A percentile compares a stretch with the other conserved stretches of the same genome.
Evolutionary conservation across 176 grass and related monocot genomes (phyloP).

Genomic region (Dendrocalamus sinicus): DNA sequence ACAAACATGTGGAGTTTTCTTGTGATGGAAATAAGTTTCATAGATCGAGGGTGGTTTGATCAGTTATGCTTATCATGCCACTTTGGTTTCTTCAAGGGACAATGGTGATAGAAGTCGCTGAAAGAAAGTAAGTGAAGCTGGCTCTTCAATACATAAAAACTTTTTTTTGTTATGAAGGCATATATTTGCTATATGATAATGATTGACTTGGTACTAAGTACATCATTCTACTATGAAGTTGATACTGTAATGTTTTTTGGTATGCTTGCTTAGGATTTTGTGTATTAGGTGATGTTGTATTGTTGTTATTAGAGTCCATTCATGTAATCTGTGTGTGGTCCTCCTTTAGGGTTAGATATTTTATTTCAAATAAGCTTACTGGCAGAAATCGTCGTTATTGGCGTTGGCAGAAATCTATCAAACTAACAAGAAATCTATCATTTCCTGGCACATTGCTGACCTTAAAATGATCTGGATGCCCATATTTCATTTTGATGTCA

Average conservation of each 20-base stretch:
- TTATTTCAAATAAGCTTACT: background rate
- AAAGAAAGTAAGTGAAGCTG: conserved; percentile 49
- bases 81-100: background rate
- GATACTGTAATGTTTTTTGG: conserved; percentile 13
- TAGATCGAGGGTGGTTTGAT: conserved; percentile 29
- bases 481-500: background rate
- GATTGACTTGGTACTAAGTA: conserved; percentile 19
- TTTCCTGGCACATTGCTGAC: background rate
- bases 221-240: conserved; percentile 24
- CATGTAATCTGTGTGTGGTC: conserved; percentile 1
- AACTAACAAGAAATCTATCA: conserved; percentile 18
- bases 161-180: background rate
- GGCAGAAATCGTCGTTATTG: background rate
- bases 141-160: background rate
- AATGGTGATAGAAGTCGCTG: conserved; percentile 18
- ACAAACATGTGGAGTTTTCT: conserved; percentile 22
- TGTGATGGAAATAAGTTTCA: conserved; percentile 39
- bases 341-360: background rate
- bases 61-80: background rate
- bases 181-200: conserved; percentile 34
- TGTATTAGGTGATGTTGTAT: background rate
- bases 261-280: conserved; percentile 17
- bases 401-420: background rate
- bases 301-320: conserved; percentile 10
- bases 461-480: conserved; percentile 8